These are phyloP conservation scores for Calamus simplicifolius DNA, from an alignment of 176 grass and related monocot genomes.

Conservation along the genomic window DNA sequence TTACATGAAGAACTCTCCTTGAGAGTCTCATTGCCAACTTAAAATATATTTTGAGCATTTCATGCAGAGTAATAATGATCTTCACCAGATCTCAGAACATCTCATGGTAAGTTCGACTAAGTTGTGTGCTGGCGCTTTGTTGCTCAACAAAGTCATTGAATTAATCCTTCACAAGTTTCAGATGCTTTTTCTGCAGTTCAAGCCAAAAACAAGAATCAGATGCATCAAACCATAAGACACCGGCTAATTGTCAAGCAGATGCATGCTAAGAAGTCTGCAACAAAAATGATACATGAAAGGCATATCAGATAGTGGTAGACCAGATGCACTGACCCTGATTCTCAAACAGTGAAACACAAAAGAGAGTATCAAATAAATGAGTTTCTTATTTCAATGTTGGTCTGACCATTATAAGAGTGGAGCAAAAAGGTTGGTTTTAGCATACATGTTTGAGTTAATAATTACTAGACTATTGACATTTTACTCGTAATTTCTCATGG, in stretches of 20 bases:
- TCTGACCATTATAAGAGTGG: no score
- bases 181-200: slow-evolving; percentile 75
- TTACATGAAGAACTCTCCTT: slow-evolving; percentile 33
- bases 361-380: no score
- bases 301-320: no score
- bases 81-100: slow-evolving; percentile 58
- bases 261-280: no score
- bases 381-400: no score
- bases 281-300: no score
- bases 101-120: slow-evolving; percentile 81
- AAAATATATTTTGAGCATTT: slow-evolving; percentile 94
- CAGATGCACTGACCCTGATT: no score
- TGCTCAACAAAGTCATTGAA: slow-evolving; percentile 78
- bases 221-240: slow-evolving; percentile 12
- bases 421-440: no score
- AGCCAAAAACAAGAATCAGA: slow-evolving; percentile 17
- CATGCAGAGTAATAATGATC: slow-evolving; percentile 51
- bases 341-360: no score
- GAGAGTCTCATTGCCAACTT: slow-evolving; percentile 56
- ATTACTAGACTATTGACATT: no score
- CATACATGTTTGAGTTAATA: no score
- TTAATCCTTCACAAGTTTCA: slow-evolving; percentile 67
- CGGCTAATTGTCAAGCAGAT: slow-evolving; percentile 4
- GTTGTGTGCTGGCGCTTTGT: slow-evolving; percentile 85
- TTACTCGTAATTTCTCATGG: no score